These are phyloP conservation scores for Cordyceps fumosorosea DNA, from an alignment of 2,329 filamentous ascomycete species.

Conservation along the genomic window DNA sequence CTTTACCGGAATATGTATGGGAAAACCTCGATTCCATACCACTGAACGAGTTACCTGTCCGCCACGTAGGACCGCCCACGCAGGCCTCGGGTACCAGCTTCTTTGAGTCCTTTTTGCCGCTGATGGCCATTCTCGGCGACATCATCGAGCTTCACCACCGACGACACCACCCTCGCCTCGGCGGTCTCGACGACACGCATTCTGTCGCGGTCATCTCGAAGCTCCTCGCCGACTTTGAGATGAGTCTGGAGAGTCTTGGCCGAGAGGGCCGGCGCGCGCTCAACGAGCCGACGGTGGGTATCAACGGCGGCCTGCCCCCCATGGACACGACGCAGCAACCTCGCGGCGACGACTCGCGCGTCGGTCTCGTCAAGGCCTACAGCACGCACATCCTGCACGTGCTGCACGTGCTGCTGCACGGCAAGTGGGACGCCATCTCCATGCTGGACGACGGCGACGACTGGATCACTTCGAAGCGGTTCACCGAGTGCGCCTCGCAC, in stretches of 20 bases:
- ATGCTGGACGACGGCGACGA: conserved; percentile 43
- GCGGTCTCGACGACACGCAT: conserved; percentile 27
- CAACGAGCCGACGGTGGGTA: conserved; percentile 1
- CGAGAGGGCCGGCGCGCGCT: conserved; percentile 17
- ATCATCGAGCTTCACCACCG: conserved; percentile 41
- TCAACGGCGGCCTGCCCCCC: conserved; percentile 13
- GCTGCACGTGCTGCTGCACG: conserved; percentile 40
- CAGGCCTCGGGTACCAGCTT: conserved; percentile 35
- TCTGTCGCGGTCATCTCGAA: conserved; percentile 29
- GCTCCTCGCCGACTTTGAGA: conserved; percentile 32
- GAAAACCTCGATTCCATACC: conserved; percentile 30
- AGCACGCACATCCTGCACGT: conserved; percentile 42
- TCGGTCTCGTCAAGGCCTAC: conserved; percentile 38
- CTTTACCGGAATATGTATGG: conserved; percentile 35
- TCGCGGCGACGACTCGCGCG: conserved; percentile 23
- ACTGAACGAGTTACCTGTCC: conserved; percentile 25
- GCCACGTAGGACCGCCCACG: conserved; percentile 32
- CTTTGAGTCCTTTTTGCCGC: conserved; percentile 44
- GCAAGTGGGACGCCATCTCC: conserved; percentile 43
- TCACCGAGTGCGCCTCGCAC: conserved; percentile 39
- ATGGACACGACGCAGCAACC: conserved; percentile 7
- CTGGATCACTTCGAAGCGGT: conserved; percentile 41
- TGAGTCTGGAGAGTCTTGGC: conserved; percentile 28
- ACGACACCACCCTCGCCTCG: conserved; percentile 36
- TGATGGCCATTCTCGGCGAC: conserved; percentile 43